A percentile compares a stretch with the other conserved stretches of the same genome.
Conservation (phyloP, 2,329 filamentous ascomycete genomes). For the Dryadomyces quercivorus region DNA sequence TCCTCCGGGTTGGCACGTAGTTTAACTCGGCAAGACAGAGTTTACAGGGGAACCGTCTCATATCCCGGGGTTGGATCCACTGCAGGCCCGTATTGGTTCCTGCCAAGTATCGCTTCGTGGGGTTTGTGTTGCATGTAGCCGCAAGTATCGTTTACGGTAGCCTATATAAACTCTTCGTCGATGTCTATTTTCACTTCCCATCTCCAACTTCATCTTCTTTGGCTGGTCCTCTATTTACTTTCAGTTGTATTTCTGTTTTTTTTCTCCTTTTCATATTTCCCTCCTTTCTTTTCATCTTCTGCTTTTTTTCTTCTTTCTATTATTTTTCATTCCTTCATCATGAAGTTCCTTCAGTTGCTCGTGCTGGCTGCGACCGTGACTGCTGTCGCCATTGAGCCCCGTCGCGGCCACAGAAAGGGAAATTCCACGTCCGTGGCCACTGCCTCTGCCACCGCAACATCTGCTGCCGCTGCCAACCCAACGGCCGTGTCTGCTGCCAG, state of each 20-base stretch:
- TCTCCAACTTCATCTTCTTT: neutral
- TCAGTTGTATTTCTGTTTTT: too few relatives aligned
- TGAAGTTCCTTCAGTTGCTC: conserved; percentile 15
- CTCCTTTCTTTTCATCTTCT: neutral
- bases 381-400: conserved; percentile 12
- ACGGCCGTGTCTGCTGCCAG: too few relatives aligned
- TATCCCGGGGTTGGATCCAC: too few relatives aligned
- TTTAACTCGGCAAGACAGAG: neutral
- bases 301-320: neutral
- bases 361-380: conserved; percentile 11
- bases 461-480: too few relatives aligned
- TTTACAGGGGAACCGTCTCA: neutral
- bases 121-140: too few relatives aligned
- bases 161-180: neutral
- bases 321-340: conserved; percentile 4
- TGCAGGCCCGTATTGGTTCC: too few relatives aligned
- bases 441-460: neutral
- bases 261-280: neutral
- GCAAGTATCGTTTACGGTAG: neutral
- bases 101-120: too few relatives aligned
- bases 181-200: neutral
- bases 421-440: neutral
- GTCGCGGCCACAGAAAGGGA: neutral
- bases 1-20: neutral
- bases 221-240: neutral